Percentiles rank a stretch among this genome's conserved stretches.
phyloP scores from a whole-genome alignment of 495 filamentous ascomycete genomes.

The Aspergillus campestris region DNA sequence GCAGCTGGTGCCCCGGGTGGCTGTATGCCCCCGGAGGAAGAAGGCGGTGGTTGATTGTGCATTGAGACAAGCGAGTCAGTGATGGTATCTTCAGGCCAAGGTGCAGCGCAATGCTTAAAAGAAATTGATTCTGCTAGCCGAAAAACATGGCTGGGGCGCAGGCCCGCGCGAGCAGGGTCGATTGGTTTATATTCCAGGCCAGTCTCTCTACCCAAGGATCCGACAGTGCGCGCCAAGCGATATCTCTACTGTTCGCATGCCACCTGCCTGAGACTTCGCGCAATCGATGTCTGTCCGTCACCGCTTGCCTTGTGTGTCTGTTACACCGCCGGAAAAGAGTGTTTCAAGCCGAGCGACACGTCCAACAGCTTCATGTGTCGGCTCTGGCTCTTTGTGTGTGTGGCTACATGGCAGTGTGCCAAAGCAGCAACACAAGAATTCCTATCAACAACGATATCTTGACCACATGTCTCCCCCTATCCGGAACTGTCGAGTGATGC shows the following conservation, averaged over 20 bases:
- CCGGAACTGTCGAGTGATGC: not conserved
- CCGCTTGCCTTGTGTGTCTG: conserved; percentile 3
- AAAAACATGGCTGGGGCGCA: no score
- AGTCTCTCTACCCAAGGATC: no score
- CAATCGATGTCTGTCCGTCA: conserved; percentile 4
- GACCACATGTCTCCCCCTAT: not conserved
- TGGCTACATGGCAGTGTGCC: not conserved
- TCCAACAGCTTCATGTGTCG: not conserved
- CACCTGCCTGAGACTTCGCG: conserved; percentile 5
- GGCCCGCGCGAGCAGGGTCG: no score
- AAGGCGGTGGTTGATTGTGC: not conserved
- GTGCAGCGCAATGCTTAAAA: not conserved
- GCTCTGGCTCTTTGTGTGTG: not conserved
- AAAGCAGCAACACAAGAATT: not conserved
- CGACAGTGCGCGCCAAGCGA: no score
- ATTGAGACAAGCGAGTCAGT: not conserved
- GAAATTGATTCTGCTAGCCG: conserved; percentile 1
- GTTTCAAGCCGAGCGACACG: conserved; percentile 4
- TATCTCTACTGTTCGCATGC: no score
- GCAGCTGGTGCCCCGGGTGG: not conserved
- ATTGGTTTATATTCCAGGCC: no score
- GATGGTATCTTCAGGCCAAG: not conserved
- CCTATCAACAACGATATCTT: not conserved
- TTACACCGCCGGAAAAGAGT: conserved; percentile 4
- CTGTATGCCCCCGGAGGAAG: conserved; percentile 1